Evolutionary conservation across 1,284 basidiomycete genomes (phyloP).

Genomic region (Ceratobasidium sp.): DNA sequence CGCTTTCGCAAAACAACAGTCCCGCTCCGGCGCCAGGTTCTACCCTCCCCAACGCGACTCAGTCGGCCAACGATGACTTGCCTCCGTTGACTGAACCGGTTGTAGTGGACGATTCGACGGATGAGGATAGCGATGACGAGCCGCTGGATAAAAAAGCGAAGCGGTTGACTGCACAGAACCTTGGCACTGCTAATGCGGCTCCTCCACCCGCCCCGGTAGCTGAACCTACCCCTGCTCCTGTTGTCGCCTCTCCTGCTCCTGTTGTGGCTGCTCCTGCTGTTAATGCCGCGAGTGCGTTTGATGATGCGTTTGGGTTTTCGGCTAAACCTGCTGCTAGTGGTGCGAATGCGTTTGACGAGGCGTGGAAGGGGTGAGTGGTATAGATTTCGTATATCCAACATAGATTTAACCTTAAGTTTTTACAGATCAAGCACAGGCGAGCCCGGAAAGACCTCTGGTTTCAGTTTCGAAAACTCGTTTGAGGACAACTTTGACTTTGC

Average conservation of each 20-base stretch:
- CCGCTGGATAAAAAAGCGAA: constrained; percentile 53
- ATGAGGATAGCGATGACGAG: constrained; percentile 72
- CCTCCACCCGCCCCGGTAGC: constrained; percentile 48
- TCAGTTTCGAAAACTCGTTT: constrained; percentile 63
- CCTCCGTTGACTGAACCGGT: constrained; percentile 72
- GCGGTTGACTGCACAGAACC: constrained; percentile 45
- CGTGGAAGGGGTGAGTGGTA: constrained; percentile 39
- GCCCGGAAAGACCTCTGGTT: constrained; percentile 43
- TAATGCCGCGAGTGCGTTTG: constrained; percentile 44
- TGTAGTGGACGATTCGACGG: constrained; percentile 59
- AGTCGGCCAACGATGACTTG: constrained; percentile 45
- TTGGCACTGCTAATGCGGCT: constrained; percentile 50
- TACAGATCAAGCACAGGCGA: constrained; percentile 35
- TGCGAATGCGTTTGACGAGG: constrained; percentile 49
- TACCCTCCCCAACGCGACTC: not conserved
- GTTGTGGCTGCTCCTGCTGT: constrained; percentile 41
- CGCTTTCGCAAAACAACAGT: constrained; percentile 21
- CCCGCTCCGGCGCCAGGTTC: not conserved
- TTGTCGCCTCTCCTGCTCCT: constrained; percentile 18
- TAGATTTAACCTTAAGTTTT: not conserved
- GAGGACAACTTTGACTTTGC: constrained; percentile 91
- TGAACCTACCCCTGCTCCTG: constrained; percentile 41
- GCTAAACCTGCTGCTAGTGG: constrained; percentile 28
- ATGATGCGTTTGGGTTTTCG: constrained; percentile 45
- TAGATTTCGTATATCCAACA: not conserved